phyloP scores from a whole-genome alignment of 257 asterid species.

The Jacaranda copaia region DNA sequence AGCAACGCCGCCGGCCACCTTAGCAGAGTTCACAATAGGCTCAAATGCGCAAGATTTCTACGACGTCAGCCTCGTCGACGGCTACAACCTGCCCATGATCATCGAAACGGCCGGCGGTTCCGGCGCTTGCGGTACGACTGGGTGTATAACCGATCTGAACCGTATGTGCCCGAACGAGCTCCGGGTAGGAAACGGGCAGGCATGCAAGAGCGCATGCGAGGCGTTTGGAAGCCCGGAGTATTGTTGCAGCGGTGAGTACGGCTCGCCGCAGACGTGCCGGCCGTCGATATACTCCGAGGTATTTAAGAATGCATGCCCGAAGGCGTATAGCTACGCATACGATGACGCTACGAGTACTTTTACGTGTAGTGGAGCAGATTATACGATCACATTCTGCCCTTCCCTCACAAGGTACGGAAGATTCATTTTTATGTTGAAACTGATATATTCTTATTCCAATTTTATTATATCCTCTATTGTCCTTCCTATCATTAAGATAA shows the following conservation, averaged over 20 bases:
- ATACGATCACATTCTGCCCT: constrained; percentile 44
- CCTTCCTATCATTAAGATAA: too few species aligned
- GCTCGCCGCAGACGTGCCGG: constrained; percentile 41
- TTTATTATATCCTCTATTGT: too few species aligned
- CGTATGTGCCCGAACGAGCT: constrained; percentile 45
- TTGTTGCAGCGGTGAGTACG: constrained; percentile 47
- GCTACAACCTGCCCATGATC: constrained; percentile 45
- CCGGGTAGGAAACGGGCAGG: constrained; percentile 38
- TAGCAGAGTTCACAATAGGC: constrained; percentile 51
- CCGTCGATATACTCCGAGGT: constrained; percentile 44
- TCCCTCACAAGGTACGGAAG: constrained; percentile 23
- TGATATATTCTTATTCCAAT: not conserved
- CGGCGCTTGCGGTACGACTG: constrained; percentile 44
- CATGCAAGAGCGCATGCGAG: constrained; percentile 52
- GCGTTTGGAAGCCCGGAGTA: constrained; percentile 44
- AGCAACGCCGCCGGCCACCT: constrained; percentile 49
- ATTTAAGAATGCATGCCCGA: constrained; percentile 45
- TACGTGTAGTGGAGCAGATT: constrained; percentile 46
- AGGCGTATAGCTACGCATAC: constrained; percentile 46
- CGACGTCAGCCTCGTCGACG: constrained; percentile 52
- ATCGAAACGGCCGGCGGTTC: constrained; percentile 41
- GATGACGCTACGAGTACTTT: constrained; percentile 50
- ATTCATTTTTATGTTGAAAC: not conserved
- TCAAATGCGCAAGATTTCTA: constrained; percentile 39
- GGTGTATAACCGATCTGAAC: constrained; percentile 44